phyloP scores from a whole-genome alignment of 495 filamentous ascomycete species.

The Pseudevernia furfuracea region DNA sequence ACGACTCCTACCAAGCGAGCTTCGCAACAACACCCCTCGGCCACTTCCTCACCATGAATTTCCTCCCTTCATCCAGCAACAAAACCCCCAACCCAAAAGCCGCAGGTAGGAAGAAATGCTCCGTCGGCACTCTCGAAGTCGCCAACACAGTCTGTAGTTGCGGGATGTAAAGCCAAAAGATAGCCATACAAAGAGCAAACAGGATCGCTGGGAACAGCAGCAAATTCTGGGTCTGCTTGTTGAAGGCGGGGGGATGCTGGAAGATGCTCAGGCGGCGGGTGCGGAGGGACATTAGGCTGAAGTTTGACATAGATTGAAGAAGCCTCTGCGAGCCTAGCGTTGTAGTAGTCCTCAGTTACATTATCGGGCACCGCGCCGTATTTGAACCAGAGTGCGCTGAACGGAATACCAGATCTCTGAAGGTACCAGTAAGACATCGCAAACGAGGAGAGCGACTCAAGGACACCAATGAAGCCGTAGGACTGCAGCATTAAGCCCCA shows the following conservation, averaged over 20 bases:
- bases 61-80: constrained; percentile 51
- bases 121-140: constrained; percentile 48
- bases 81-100: constrained; percentile 55
- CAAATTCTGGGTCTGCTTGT: constrained; percentile 38
- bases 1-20: constrained; percentile 1
- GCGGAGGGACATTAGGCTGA: constrained; percentile 57
- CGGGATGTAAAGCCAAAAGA: constrained; percentile 58
- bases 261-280: constrained; percentile 59
- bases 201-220: constrained; percentile 57
- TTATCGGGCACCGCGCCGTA: constrained; percentile 44
- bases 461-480: constrained; percentile 55
- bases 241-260: constrained; percentile 54
- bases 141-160: constrained; percentile 37
- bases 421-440: constrained; percentile 50
- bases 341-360: constrained; percentile 42
- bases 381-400: constrained; percentile 50
- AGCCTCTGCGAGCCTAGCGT: constrained; percentile 39
- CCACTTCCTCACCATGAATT: constrained; percentile 43
- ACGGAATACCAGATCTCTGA: constrained; percentile 53
- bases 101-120: constrained; percentile 60
- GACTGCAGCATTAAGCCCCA: constrained; percentile 55
- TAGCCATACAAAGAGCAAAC: constrained; percentile 54
- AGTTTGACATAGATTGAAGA: constrained; percentile 62
- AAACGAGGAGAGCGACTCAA: constrained; percentile 53
- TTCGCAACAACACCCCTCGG: background rate